Base-by-base conservation (phyloP, 805 yeast genomes). In the Lachancea quebecensis region DNA sequence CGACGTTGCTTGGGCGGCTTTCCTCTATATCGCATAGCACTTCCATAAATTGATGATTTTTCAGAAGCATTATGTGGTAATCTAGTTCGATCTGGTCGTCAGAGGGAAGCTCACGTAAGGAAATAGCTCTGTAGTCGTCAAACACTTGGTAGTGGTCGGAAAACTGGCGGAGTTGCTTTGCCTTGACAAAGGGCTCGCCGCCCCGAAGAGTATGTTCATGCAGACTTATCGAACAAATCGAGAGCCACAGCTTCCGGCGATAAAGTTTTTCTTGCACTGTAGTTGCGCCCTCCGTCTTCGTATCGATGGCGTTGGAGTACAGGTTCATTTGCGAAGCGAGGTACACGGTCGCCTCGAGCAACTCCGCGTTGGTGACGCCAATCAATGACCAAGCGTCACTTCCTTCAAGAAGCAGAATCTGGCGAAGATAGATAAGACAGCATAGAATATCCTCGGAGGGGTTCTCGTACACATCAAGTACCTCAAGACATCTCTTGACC, bases 31-130 rank as follows among this genome's bases (percentile, higher is more conserved):
- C 39, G 15, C 45, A 39, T 9, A 42, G 33, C 1, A 43, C 39
- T 29, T 47, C 45, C 37, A 42, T 38, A 15, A 47, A 39, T 18
- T 42, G 47, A 37, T 47, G 45, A 11, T 42, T 47, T 37, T 43
- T 42, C 28, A 47, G 35, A 25, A 47, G 36, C 35, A 42, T 30
- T 9, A 47, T 31, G 32, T 47, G 46, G 18, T 42, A 43, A 16
- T 43, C 42, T 12, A 42, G 42, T 30, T 47, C 45, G n/a, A 44
- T 44, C 8, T 39, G 39, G 33, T 47, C 50, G 17, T 47, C 50
- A 8, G 36, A 36, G 2, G 46, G 34, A 10, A 47, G 42, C n/a
- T 42, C 35, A 27, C 41, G 15, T 27, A 30, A 18, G 4, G 46
- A 43, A 10, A 47, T 35, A 15, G 45, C 39, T 16, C 42, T 38